Evolutionary conservation across 129 eudicot genomes (phyloP).

Genomic region (Escallonia rubra): DNA sequence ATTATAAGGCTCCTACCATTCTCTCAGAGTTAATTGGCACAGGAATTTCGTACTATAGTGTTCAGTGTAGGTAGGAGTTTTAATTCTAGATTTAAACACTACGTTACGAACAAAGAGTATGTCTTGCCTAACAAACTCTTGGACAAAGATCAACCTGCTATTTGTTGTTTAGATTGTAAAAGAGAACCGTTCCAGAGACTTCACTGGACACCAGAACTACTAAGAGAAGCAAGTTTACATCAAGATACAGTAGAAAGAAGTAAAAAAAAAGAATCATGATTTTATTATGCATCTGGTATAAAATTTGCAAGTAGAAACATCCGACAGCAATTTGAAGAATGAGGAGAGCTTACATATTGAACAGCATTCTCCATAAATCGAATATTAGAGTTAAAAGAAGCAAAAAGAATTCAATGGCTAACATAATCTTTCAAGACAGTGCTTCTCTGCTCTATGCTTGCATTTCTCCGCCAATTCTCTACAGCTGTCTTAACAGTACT

Average conservation of each 20-base stretch:
- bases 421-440: slow-evolving; percentile 68
- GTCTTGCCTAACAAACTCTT: no score
- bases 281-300: slow-evolving; percentile 1
- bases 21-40: no score
- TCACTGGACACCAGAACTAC: neutral
- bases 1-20: no score
- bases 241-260: neutral
- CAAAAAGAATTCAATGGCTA: slow-evolving; percentile 11
- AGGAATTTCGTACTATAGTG: no score
- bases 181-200: neutral
- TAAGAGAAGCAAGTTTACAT: neutral
- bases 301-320: neutral
- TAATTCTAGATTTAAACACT: no score
- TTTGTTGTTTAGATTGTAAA: no score
- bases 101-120: no score
- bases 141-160: no score
- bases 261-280: neutral
- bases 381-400: slow-evolving; percentile 15
- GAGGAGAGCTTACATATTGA: slow-evolving; percentile 17
- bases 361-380: slow-evolving; percentile 7
- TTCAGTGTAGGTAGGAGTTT: no score
- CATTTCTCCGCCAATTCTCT: slow-evolving; percentile 73
- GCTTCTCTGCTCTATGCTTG: slow-evolving; percentile 49
- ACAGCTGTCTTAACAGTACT: slow-evolving; percentile 65
- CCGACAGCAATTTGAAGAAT: neutral